These are phyloP conservation scores for Asterochloris sp. DNA, from an alignment of 139 green algal genomes.

Conservation along the genomic window DNA sequence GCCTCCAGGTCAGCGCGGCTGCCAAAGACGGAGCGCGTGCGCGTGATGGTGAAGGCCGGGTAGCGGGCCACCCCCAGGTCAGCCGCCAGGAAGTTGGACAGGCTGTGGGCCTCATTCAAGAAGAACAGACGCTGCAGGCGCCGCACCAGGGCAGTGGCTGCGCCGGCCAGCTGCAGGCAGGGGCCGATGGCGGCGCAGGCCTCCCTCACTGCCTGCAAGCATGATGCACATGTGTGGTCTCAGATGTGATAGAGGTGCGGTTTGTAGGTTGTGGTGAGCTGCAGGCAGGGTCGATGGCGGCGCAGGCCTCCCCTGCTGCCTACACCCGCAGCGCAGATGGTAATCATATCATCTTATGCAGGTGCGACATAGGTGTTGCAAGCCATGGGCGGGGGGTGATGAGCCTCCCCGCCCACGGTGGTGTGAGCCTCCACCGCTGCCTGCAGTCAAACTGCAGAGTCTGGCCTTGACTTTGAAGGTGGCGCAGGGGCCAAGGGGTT, in stretches of 20 bases:
- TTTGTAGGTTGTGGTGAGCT: not conserved
- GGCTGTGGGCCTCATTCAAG: constrained; percentile 58
- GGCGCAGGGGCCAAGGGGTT: too few species aligned
- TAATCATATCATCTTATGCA: not conserved
- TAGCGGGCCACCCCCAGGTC: constrained; percentile 65
- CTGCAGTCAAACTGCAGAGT: too few species aligned
- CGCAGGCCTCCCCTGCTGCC: not conserved
- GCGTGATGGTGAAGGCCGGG: constrained; percentile 48
- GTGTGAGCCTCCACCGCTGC: not conserved
- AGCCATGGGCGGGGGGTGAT: constrained; percentile 11
- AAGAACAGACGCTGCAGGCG: constrained; percentile 80
- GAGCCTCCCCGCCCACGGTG: not conserved
- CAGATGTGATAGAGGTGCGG: not conserved
- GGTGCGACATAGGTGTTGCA: not conserved
- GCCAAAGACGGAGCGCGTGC: constrained; percentile 47
- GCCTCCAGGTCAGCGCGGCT: constrained; percentile 52
- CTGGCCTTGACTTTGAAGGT: too few species aligned
- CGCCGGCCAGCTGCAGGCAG: constrained; percentile 4
- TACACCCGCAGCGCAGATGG: not conserved
- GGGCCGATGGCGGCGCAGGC: not conserved
- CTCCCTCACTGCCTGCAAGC: not conserved
- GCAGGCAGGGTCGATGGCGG: constrained; percentile 8
- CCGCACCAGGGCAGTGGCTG: constrained; percentile 16
- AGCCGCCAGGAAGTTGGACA: constrained; percentile 48
- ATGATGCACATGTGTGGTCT: not conserved